Evolutionary conservation across 75 land plant species (phyloP).

Genomic region (Cupressus sempervirens): DNA sequence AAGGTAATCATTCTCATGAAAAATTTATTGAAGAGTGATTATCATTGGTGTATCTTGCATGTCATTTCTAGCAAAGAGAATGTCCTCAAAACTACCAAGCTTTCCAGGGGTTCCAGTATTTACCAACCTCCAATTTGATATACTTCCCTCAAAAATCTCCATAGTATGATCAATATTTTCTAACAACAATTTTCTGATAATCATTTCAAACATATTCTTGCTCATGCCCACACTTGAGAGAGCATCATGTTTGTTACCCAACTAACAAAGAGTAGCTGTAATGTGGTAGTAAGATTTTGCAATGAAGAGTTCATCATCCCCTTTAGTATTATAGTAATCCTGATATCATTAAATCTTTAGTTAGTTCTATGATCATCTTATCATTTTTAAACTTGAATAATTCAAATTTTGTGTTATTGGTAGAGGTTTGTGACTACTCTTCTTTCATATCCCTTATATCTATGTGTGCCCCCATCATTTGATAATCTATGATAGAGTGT

Average conservation of each 20-base stretch:
- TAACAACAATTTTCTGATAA: slow-evolving; percentile 83
- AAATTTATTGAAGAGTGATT: slow-evolving; percentile 52
- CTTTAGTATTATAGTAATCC: slow-evolving; percentile 98
- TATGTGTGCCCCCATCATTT: no score
- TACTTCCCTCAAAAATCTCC: slow-evolving; percentile 95
- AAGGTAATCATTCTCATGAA: slow-evolving; percentile 67
- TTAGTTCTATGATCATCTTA: no score
- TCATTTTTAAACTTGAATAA: no score
- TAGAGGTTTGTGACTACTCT: no score
- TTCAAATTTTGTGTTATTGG: no score
- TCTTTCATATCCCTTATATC: no score
- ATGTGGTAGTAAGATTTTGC: slow-evolving; percentile 89
- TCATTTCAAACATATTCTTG: slow-evolving; percentile 91
- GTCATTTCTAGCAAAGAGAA: no score
- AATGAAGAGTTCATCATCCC: slow-evolving; percentile 89
- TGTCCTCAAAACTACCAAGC: slow-evolving; percentile 87
- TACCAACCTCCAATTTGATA: slow-evolving; percentile 81
- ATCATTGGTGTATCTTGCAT: no score
- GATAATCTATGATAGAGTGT: no score
- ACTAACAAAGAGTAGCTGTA: slow-evolving; percentile 69
- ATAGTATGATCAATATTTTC: slow-evolving; percentile 86
- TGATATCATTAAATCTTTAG: no score
- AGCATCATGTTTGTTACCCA: slow-evolving; percentile 67
- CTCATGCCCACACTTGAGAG: slow-evolving; percentile 84
- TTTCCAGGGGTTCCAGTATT: slow-evolving; percentile 92